Evolutionary conservation across 495 filamentous ascomycete genomes (phyloP).

Genomic region (Delitschia confertaspora): DNA sequence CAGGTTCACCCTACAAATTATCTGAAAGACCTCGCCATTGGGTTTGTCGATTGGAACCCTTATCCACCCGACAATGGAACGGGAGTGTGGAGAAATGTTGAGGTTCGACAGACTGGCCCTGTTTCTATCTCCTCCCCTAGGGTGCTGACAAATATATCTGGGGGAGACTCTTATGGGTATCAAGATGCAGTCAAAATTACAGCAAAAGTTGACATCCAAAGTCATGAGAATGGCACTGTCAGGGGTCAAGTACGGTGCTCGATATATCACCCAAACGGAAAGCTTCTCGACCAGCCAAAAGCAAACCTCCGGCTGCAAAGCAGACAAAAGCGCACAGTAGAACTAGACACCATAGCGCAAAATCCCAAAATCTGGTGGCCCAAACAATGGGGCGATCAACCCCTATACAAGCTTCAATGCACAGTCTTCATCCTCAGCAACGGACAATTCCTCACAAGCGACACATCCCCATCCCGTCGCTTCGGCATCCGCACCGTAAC

Average conservation of each 20-base stretch:
- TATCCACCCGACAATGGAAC: slow-evolving; percentile 51
- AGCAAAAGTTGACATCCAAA: slow-evolving; percentile 43
- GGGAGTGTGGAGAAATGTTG: slow-evolving; percentile 55
- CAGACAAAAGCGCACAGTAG: no score
- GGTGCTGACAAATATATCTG: slow-evolving; percentile 35
- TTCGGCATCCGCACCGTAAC: slow-evolving; percentile 53
- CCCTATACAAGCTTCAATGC: slow-evolving; percentile 33
- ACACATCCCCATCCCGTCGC: slow-evolving; percentile 29
- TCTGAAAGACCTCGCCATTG: slow-evolving; percentile 48
- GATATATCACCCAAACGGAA: slow-evolving; percentile 30
- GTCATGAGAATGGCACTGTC: slow-evolving; percentile 38
- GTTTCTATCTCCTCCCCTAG: slow-evolving; percentile 44
- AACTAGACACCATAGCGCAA: slow-evolving; percentile 32
- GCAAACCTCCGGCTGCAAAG: slow-evolving; percentile 1
- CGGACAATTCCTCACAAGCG: no score
- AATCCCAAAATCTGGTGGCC: slow-evolving; percentile 35
- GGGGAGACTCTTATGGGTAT: slow-evolving; percentile 27
- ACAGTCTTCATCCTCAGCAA: slow-evolving; percentile 32
- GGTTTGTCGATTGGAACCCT: slow-evolving; percentile 61
- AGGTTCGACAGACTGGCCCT: slow-evolving; percentile 48
- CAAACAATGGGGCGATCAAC: slow-evolving; percentile 14
- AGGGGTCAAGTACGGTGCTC: slow-evolving; percentile 36
- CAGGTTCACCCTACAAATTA: slow-evolving; percentile 51
- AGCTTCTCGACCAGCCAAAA: slow-evolving; percentile 1
- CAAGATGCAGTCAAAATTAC: slow-evolving; percentile 35